Conservation (phyloP, 371 early-diverging fungal genomes). For the Lichtheimia corymbifera region DNA sequence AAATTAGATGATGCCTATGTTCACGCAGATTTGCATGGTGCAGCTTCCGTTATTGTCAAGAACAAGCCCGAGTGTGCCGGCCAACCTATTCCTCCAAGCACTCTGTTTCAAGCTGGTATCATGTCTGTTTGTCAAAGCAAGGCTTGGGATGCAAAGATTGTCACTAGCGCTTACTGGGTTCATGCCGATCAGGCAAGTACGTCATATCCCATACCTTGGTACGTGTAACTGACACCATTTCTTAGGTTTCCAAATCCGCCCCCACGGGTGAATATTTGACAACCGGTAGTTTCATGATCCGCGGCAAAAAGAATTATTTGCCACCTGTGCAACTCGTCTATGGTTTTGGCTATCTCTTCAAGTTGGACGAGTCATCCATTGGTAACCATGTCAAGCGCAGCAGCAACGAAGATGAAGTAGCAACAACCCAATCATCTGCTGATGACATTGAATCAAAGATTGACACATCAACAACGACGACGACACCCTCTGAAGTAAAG, state of each 20-base stretch:
- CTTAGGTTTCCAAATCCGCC: conserved; percentile 87
- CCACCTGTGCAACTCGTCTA: conserved; percentile 96
- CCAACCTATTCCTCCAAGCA: conserved; percentile 83
- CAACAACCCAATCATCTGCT: conserved; percentile 8
- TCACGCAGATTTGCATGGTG: conserved; percentile 97
- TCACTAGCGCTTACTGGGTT: conserved; percentile 98
- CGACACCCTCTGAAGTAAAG: neutral
- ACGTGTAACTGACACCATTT: neutral
- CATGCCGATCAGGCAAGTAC: conserved; percentile 71
- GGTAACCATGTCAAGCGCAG: conserved; percentile 62
- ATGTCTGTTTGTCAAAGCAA: conserved; percentile 96
- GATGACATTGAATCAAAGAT: conserved; percentile 8
- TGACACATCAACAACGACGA: neutral
- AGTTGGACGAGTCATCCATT: conserved; percentile 77
- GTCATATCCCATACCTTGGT: too few relatives aligned
- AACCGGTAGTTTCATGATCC: conserved; percentile 97
- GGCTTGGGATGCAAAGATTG: conserved; percentile 98
- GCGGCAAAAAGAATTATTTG: conserved; percentile 95
- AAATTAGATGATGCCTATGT: conserved; percentile 86
- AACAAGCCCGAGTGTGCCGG: conserved; percentile 68
- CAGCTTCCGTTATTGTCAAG: conserved; percentile 92
- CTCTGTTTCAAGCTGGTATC: conserved; percentile 93
- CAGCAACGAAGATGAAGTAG: conserved; percentile 20
- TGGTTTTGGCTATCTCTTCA: conserved; percentile 96
- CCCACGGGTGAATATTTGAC: conserved; percentile 96